Evolutionary conservation across 139 green algal genomes (phyloP).

Genomic region (Coelastrella sp.): DNA sequence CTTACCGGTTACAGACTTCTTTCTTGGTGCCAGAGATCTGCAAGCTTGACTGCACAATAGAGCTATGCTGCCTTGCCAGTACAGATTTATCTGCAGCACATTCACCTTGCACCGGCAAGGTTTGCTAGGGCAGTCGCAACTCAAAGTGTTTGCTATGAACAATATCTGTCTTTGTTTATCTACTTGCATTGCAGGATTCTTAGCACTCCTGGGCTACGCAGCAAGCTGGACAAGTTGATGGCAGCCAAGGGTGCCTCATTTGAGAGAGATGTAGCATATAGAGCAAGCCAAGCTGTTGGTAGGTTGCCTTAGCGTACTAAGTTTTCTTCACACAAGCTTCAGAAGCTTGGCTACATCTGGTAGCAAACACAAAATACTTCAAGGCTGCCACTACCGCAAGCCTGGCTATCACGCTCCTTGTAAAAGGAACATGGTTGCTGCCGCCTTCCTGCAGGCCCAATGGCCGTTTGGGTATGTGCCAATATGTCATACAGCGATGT

Average conservation of each 20-base stretch:
- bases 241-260: slow-evolving; percentile 73
- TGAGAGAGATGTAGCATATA: slow-evolving; percentile 77
- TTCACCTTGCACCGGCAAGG: too few relatives aligned
- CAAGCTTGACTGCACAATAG: too few relatives aligned
- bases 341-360: too few relatives aligned
- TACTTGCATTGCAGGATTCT: slow-evolving; percentile 13
- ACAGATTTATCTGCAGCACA: too few relatives aligned
- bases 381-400: too few relatives aligned
- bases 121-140: too few relatives aligned
- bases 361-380: too few relatives aligned
- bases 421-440: too few relatives aligned
- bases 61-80: too few relatives aligned
- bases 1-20: neutral
- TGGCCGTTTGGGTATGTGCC: slow-evolving; percentile 85
- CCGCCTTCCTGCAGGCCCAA: slow-evolving; percentile 60
- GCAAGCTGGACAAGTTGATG: slow-evolving; percentile 64
- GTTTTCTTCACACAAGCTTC: too few relatives aligned
- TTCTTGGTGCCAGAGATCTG: neutral
- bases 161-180: neutral
- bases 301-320: neutral
- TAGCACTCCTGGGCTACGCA: slow-evolving; percentile 43
- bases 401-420: too few relatives aligned
- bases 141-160: too few relatives aligned
- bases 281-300: slow-evolving; percentile 77
- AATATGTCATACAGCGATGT: slow-evolving; percentile 69